Evolutionary conservation across 345 rosid genomes (phyloP).

Genomic region (Rhizophora mangle): DNA sequence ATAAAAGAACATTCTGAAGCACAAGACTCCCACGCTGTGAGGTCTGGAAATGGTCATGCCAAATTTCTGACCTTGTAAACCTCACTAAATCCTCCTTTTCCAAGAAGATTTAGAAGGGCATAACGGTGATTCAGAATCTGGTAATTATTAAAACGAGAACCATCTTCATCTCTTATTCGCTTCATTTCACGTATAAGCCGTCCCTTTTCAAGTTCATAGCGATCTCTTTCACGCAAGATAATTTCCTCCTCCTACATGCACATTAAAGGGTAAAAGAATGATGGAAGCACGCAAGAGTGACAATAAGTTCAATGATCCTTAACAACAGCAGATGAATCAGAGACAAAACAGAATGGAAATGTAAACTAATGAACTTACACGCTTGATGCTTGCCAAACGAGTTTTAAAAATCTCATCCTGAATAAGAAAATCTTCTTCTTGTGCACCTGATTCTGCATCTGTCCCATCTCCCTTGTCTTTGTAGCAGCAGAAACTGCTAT

Average conservation of each 20-base stretch:
- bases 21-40: too few relatives aligned
- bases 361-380: constrained; percentile 54
- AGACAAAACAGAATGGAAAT: constrained; percentile 11
- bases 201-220: constrained; percentile 93
- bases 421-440: constrained; percentile 78
- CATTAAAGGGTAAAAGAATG: constrained; percentile 12
- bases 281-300: not conserved
- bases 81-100: constrained; percentile 99
- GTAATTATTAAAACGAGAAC: constrained; percentile 94
- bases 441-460: constrained; percentile 70
- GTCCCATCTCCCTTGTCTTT: constrained; percentile 81
- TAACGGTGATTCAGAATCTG: constrained; percentile 83
- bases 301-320: not conserved
- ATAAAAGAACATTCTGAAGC: not conserved
- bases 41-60: not conserved
- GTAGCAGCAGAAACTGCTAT: constrained; percentile 26
- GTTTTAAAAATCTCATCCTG: constrained; percentile 97
- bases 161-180: constrained; percentile 96
- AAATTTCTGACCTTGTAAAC: constrained; percentile 90
- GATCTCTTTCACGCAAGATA: constrained; percentile 92
- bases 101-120: constrained; percentile 95
- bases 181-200: constrained; percentile 97
- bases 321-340: not conserved
- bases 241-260: constrained; percentile 80
- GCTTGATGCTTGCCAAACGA: constrained; percentile 88